Evolutionary conservation across 2,329 filamentous ascomycete species (phyloP), one percentile per base, ranked within the genome.

Genomic region (Venturia nashicola): DNA sequence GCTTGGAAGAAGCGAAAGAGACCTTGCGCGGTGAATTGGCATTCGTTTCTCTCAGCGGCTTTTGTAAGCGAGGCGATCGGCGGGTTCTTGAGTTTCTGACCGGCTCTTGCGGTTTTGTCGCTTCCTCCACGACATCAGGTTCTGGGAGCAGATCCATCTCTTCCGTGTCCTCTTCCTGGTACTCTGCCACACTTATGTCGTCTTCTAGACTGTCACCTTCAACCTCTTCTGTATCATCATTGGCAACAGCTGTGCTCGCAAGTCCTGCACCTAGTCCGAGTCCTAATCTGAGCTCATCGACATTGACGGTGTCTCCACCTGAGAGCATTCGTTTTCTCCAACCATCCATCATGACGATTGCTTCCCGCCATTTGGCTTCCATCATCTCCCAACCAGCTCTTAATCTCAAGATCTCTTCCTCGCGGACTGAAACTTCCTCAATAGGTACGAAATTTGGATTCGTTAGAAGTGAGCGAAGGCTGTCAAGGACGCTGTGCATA

Each of bases 361-460:
- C 90, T 72, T 97, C 93, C 68, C 86, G 87, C 91, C 94, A 96
- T 61, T 91, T 84, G 27, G 79, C 83, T 74, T 97, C 92, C 90
- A 97, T 96, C 75, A 89, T 91, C 72, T 95, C 89, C 88, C 93
- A 96, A 18, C 92, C 91, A 64, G 88, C 84, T 63, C 90, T 86
- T 59, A 99, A 79, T 61, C 90, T 84, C 62, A 83, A 82, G 67
- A 99, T 97, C 73, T 97, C 92, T 65, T 95, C 88, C 67, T 99
- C 93, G 63, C 93, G 86, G n/a, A 91, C 77, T 71, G 95, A 87
- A 2, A 99, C 91, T 73, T 97, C 94, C 70, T 97, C 94, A 27
- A 97, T 85, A 0, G 93, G 90, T 16, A 97, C 94, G 73, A 97
- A 99, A 2, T 92, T 96, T 1, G 94, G 94, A 71, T 97, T 97